Evolutionary conservation across 2,329 filamentous ascomycete genomes (phyloP).

Genomic region (Diaporthe longicolla): DNA sequence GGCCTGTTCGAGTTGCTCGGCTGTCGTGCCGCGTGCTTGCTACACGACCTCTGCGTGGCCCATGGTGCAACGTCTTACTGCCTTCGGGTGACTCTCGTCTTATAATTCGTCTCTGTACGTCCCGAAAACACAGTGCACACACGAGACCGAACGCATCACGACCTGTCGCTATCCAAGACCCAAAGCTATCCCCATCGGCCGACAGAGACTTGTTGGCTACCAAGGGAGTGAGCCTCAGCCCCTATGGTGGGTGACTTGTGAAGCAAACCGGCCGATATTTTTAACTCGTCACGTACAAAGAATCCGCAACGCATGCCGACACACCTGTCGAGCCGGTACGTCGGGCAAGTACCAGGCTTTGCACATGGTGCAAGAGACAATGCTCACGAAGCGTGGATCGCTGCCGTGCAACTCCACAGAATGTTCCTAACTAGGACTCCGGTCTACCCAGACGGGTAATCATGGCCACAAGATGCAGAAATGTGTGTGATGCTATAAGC

Average conservation of each 20-base stretch:
- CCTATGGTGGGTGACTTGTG: too few species aligned
- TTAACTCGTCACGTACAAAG: not conserved
- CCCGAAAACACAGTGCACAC: not conserved
- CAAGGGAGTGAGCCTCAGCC: not conserved
- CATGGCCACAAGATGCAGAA: not conserved
- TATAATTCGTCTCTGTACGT: slow-evolving; percentile 1
- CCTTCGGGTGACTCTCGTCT: slow-evolving; percentile 22
- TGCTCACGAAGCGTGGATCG: not conserved
- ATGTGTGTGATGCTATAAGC: too few species aligned
- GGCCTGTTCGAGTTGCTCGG: slow-evolving; percentile 4
- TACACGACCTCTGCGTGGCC: not conserved
- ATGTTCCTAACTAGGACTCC: not conserved
- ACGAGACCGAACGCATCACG: not conserved
- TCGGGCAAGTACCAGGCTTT: not conserved
- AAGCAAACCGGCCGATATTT: not conserved
- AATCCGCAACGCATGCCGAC: not conserved
- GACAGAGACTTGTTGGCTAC: not conserved
- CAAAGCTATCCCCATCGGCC: not conserved
- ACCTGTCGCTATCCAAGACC: not conserved
- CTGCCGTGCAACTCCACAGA: slow-evolving; percentile 14
- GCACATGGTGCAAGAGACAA: not conserved
- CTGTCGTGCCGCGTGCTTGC: not conserved
- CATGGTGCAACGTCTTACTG: slow-evolving; percentile 13
- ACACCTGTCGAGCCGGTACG: not conserved
- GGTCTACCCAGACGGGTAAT: not conserved